Conservation (phyloP, 495 filamentous ascomycete species). For the Penicillium taxi region DNA sequence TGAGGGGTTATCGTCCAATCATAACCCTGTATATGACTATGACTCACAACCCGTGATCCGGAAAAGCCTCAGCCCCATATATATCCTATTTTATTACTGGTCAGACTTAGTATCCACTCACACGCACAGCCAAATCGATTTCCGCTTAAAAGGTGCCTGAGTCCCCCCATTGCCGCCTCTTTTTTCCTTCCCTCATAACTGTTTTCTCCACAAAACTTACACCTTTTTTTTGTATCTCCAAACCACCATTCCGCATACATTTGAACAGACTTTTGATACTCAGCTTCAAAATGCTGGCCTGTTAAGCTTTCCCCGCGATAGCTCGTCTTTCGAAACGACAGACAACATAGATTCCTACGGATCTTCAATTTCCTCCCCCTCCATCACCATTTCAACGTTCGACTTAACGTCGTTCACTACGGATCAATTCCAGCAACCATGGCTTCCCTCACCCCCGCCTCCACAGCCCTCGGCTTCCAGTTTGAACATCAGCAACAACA, state of each 20-base stretch:
- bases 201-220: conserved; percentile 9
- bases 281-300: conserved; percentile 44
- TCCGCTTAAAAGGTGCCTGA: conserved; percentile 37
- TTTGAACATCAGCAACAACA: conserved; percentile 36
- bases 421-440: conserved; percentile 56
- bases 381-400: conserved; percentile 40
- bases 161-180: conserved; percentile 31
- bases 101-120: neutral
- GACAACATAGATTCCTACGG: conserved; percentile 44
- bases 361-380: conserved; percentile 45
- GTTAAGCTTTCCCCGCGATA: conserved; percentile 33
- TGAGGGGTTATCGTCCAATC: conserved; percentile 20
- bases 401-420: conserved; percentile 56
- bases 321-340: conserved; percentile 40
- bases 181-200: conserved; percentile 15
- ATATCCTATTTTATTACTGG: conserved; percentile 5
- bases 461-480: conserved; percentile 39
- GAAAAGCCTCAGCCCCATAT: conserved; percentile 11
- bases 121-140: conserved; percentile 19
- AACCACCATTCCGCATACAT: conserved; percentile 25
- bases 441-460: conserved; percentile 50
- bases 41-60: conserved; percentile 39
- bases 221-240: conserved; percentile 1
- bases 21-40: conserved; percentile 8
- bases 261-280: conserved; percentile 20